Evolutionary conservation across 331 rosid species (phyloP), one percentile per base, ranked within the genome.

Genomic region (Spiraea crenata): DNA sequence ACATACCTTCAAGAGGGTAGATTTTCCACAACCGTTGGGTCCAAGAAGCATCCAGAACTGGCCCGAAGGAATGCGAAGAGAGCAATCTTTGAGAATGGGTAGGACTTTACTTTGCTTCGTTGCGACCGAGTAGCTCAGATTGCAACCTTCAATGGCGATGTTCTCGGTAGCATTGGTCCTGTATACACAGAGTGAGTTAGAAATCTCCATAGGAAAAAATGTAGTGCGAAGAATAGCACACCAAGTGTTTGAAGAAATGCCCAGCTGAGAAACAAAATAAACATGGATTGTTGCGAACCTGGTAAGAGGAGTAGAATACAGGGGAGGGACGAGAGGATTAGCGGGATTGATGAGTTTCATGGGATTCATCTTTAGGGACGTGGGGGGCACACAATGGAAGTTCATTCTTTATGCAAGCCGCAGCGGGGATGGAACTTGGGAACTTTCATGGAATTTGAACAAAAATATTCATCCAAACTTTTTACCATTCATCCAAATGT

Each of bases 41-140:
- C 97, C 97, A 74, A 90, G 95, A 74, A 90, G 95, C 97, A 90
- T 90, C 97, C 97, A 90, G 59, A 90, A 90, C 76, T 90, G 88
- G 13, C 95, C 95, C 25, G 86, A 81, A 76, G 97, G 97, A 76
- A 90, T 84, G 72, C 83, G 84, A 75, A 90, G 60, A 2, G 97
- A 81, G 57, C 97, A 90, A 82, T 88, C 90, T 74, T 75, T 81
- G 60, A 90, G 96, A 83, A 83, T 83, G 2, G 79, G 89, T 9
- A 83, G 76, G 62, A 50, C 57, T 7, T 84, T 80, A 2, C 79
- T 83, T 67, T 86, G 92, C 75, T 74, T 84, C 0, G 82, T 65
- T 3, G 77, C 55, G 78, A 86, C 82, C 1, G 97, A 88, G 80
- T 84, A 86, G 73, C 67, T 86, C 19, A 90, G 73, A 42, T 86